Base-by-base conservation (phyloP, 768 basidiomycete species). In the Paxillus rubicundulus region DNA sequence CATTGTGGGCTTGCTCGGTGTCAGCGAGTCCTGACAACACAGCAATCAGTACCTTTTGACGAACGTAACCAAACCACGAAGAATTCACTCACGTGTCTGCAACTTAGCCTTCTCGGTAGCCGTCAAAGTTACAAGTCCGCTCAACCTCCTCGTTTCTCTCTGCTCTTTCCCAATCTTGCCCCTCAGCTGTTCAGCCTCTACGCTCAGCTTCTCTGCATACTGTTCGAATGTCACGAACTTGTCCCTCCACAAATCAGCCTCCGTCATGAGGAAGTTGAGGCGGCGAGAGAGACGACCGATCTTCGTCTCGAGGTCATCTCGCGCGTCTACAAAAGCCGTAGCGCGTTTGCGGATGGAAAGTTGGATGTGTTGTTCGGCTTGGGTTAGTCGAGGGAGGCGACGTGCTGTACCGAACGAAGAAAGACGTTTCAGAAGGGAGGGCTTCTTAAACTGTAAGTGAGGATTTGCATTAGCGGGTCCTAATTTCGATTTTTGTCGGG, bases 221-320 rank as follows among this genome's bases (percentile, higher is more conserved):
- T 87, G 86, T 68, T 97, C 94, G 59, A 97, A 96, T 13, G 89
- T 87, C 46, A 94, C 89, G 61, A 96, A 96, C 65, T 94, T 95
- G 71, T 93, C 88, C 54, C 92, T 78, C 92, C 93, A 96, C 43
- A 92, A 72, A 62, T 92, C 90, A 5, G 84, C 85, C 69, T 92
- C 91, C 1, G 90, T 91, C 88, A 93, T 91, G 61, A 94, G 75
- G 77, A 92, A 94, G 72, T 92, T 92, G 58, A 94, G 80, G 45
- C 92, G 79, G 49, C 91, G 81, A 40, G 85, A 88, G 28, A 93
- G 78, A 38, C 92, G 83, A 28, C 91, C 92, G 57, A 94, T 92
- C 78, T 93, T 95, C 42, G 89, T 90, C 75, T 96, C 93, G 20
- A 96, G 82, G 61, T 94, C 92, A 67, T 95, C 94, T 33, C 94